Percentiles rank a stretch among this genome's conserved stretches.
Evolutionary conservation across 31 red algal species (phyloP).

Genomic region (Porphyra umbilicalis): DNA sequence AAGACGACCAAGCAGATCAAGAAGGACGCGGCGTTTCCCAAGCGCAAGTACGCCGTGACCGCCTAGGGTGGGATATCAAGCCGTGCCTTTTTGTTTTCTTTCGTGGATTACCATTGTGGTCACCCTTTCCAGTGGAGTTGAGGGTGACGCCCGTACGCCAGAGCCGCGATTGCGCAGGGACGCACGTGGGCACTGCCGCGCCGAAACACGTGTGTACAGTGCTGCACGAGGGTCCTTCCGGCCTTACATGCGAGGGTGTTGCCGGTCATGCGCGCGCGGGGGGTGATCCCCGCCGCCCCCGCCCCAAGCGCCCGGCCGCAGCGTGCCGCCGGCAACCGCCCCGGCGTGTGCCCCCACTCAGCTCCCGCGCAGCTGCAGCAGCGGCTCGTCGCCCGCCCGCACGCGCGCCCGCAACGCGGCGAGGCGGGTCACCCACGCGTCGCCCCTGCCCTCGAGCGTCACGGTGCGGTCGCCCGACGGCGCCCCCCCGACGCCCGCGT

Average conservation of each 20-base stretch:
- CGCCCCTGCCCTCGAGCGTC: not conserved
- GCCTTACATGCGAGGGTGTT: too few relatives aligned
- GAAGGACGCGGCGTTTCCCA: constrained; percentile 75
- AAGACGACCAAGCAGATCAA: constrained; percentile 71
- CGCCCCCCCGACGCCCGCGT: not conserved
- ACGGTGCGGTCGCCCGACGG: not conserved
- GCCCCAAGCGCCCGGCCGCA: not conserved
- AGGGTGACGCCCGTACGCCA: too few relatives aligned
- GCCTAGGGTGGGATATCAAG: constrained; percentile 15
- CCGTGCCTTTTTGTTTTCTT: not conserved
- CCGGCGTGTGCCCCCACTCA: not conserved
- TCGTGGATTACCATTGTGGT: too few relatives aligned
- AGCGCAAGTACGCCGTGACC: constrained; percentile 79
- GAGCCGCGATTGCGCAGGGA: too few relatives aligned
- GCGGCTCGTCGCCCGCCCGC: not conserved
- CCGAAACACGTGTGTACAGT: too few relatives aligned
- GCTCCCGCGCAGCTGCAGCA: not conserved
- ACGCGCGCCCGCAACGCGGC: not conserved
- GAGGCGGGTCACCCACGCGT: not conserved
- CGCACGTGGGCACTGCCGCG: too few relatives aligned
- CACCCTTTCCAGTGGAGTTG: too few relatives aligned
- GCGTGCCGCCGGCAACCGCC: not conserved
- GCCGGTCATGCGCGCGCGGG: too few relatives aligned
- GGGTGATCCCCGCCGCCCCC: too few relatives aligned
- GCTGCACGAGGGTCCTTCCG: too few relatives aligned